Evolutionary conservation across 2,329 filamentous ascomycete genomes (phyloP), one percentile per base, ranked within the genome.

Genomic region (Fusarium marasasianum): DNA sequence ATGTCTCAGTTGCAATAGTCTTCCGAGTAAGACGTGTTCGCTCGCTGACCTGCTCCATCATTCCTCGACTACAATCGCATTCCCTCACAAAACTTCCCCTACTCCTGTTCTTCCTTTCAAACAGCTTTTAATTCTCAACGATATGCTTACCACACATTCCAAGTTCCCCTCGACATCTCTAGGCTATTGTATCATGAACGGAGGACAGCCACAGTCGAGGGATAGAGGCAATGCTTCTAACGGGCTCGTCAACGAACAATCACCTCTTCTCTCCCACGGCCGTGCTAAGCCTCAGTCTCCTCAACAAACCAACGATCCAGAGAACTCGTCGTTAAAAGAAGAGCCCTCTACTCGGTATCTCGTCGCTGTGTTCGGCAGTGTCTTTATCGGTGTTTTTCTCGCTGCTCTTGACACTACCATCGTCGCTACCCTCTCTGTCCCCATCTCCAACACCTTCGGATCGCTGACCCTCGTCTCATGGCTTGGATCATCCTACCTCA

Each of bases 91-190:
- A 3, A 3, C 2, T 10, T 14, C 4, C n/a, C 10, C 26, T 8
- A 2, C 17, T 24, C 11, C 5, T 15, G 2, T 22, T 4, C 7
- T 13, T 22, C 26, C 0, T 29, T 18, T 11, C 7, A 2, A 29
- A 8, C 8, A 29, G 24, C 13, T 48, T 29, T 47, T 3, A 11
- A 29, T 5, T 14, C 3, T 5, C 4, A 26, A 14, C 5, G 7
- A 3, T 17, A 31, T 56, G 53, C 38, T 56, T 14, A 24, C 15
- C 7, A 56, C 26, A 7, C 26, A 56, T 33, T 43, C 53, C 22
- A 56, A 33, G 4, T 56, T 43, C 8, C 38, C 53, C 7, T 24
- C 38, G 6, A 33, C 37, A 4, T 33, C 53, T 33, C 22, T 43
- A 8, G 38, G 26, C 2, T 31, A 33, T 33, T 40, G 20, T 6